These are phyloP conservation scores for Penicillium nordicum DNA, from an alignment of 2,329 filamentous ascomycete genomes.

Conservation along the genomic window DNA sequence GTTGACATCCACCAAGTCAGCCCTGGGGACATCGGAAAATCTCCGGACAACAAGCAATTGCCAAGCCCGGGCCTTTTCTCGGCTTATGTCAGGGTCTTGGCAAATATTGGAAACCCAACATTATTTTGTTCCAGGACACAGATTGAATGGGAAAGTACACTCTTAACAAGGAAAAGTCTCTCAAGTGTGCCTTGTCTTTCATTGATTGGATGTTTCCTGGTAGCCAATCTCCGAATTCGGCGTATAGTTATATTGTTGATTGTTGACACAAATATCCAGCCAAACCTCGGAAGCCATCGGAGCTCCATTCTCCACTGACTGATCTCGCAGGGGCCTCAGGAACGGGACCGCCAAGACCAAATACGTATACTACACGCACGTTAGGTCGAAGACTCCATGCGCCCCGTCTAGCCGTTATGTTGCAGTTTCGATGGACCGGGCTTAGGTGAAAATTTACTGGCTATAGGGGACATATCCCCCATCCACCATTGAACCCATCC, in stretches of 20 bases:
- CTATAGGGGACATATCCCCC: not conserved
- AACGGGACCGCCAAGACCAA: slow-evolving; percentile 2
- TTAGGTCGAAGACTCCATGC: not conserved
- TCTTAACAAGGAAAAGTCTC: not conserved
- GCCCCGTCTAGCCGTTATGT: not conserved
- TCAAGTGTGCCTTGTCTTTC: not conserved
- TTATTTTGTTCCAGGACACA: too few species aligned
- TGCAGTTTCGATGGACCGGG: not conserved
- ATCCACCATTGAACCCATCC: not conserved
- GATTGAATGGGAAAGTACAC: not conserved
- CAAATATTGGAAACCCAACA: not conserved
- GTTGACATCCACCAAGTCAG: too few species aligned
- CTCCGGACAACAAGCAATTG: slow-evolving; percentile 1
- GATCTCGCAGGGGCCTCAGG: not conserved
- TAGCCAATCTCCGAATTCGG: not conserved
- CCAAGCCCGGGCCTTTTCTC: not conserved
- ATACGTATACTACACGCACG: not conserved
- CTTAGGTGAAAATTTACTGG: not conserved
- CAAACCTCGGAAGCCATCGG: not conserved
- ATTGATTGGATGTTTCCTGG: not conserved
- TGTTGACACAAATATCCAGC: not conserved
- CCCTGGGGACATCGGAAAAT: too few species aligned
- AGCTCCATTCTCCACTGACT: slow-evolving; percentile 3
- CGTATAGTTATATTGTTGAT: not conserved
- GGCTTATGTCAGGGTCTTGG: not conserved